Evolutionary conservation across 805 yeast species (phyloP).

Genomic region (Yarrowia osloensis): DNA sequence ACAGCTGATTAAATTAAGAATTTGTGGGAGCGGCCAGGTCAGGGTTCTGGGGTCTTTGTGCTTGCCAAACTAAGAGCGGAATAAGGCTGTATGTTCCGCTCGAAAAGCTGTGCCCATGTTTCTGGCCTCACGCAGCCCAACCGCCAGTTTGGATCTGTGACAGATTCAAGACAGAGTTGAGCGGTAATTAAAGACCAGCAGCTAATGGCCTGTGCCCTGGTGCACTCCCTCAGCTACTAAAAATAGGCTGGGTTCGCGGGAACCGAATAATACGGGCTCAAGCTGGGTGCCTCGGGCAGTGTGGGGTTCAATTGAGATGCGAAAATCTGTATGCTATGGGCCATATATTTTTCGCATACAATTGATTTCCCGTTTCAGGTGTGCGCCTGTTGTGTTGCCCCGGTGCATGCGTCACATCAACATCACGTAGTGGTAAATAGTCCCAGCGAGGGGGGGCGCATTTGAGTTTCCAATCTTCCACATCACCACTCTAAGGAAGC

Average conservation of each 20-base stretch:
- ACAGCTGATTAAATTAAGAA: background rate
- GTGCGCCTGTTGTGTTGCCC: background rate
- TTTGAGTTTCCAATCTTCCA: slow-evolving; percentile 30
- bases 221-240: no score
- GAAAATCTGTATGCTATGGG: background rate
- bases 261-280: background rate
- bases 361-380: background rate
- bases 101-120: background rate
- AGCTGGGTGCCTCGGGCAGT: background rate
- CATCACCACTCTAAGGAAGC: slow-evolving; percentile 30
- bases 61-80: background rate
- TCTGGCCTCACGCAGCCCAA: background rate
- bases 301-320: no score
- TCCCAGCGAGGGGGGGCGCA: slow-evolving; percentile 29
- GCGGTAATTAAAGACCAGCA: no score
- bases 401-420: background rate
- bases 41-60: background rate
- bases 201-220: no score
- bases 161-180: background rate
- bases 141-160: background rate
- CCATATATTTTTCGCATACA: background rate
- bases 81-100: background rate
- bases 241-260: background rate
- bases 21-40: background rate
- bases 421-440: slow-evolving; percentile 7